A percentile compares a stretch with the other conserved stretches of the same genome.
Evolutionary conservation across 1,284 basidiomycete genomes (phyloP).

Genomic region (Sphagnurus paluster): DNA sequence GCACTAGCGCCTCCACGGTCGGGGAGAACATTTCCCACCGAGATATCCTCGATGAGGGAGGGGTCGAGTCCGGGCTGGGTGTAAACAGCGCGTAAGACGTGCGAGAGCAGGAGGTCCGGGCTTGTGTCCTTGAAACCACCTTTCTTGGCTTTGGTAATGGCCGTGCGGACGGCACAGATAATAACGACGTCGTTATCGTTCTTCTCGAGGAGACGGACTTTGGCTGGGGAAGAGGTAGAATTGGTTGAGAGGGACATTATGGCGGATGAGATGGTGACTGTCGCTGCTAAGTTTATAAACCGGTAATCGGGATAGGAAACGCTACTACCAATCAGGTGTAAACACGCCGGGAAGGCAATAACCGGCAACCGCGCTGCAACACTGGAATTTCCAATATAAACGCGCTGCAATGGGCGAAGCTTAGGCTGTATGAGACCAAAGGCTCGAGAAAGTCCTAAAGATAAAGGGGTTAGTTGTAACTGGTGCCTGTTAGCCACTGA

Average conservation of each 20-base stretch:
- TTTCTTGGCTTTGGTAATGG: constrained; percentile 90
- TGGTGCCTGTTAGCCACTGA: no score
- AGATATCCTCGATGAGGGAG: constrained; percentile 83
- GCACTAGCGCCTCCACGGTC: constrained; percentile 87
- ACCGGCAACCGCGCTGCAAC: no score
- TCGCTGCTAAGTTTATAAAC: neutral
- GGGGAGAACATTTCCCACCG: constrained; percentile 93
- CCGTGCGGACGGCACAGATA: constrained; percentile 84
- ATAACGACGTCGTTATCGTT: constrained; percentile 86
- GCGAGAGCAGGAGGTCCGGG: constrained; percentile 88
- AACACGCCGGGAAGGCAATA: no score
- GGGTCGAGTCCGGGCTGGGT: constrained; percentile 73
- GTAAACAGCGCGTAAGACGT: constrained; percentile 77
- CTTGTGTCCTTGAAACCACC: constrained; percentile 94
- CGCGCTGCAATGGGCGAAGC: no score
- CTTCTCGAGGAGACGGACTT: constrained; percentile 41
- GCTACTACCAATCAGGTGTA: no score
- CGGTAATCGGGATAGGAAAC: no score
- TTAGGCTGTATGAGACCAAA: no score
- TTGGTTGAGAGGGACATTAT: constrained; percentile 9
- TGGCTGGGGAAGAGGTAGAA: constrained; percentile 26
- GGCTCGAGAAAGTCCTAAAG: no score
- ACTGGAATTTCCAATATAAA: no score
- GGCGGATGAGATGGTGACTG: neutral
- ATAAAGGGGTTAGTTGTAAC: no score